Conservation (phyloP, 768 basidiomycete genomes). For the Cyclocybe aegerita region DNA sequence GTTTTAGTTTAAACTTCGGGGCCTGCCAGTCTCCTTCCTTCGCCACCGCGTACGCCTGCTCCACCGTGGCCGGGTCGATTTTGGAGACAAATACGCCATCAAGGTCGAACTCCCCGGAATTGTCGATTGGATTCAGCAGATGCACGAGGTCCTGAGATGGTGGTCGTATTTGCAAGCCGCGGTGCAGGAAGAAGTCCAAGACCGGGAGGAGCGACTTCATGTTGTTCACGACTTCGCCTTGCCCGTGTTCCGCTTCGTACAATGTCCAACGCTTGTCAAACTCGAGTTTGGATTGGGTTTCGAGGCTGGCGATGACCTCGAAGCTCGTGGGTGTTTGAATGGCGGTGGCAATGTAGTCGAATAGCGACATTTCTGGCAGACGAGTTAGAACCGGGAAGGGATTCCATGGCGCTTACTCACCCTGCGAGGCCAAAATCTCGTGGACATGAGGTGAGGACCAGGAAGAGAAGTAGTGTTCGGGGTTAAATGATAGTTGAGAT, state of each 20-base stretch:
- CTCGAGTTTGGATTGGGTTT: constrained; percentile 11
- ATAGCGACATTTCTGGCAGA: constrained; percentile 14
- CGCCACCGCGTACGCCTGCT: too few relatives aligned
- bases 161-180: constrained; percentile 17
- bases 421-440: neutral
- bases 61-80: too few relatives aligned
- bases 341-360: constrained; percentile 16
- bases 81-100: too few relatives aligned
- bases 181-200: constrained; percentile 19
- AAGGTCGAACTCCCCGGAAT: too few relatives aligned
- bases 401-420: constrained; percentile 3
- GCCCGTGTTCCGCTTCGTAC: constrained; percentile 11
- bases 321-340: constrained; percentile 8
- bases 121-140: too few relatives aligned
- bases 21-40: neutral
- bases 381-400: neutral
- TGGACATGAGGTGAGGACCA: constrained; percentile 15
- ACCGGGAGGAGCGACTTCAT: constrained; percentile 16
- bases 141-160: constrained; percentile 5
- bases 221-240: constrained; percentile 13
- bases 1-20: neutral
- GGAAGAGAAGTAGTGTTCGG: constrained; percentile 14
- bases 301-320: constrained; percentile 4
- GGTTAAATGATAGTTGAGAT: constrained; percentile 5
- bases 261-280: constrained; percentile 21